phyloP scores from a whole-genome alignment of 768 basidiomycete species.

The Hericium alpestre region DNA sequence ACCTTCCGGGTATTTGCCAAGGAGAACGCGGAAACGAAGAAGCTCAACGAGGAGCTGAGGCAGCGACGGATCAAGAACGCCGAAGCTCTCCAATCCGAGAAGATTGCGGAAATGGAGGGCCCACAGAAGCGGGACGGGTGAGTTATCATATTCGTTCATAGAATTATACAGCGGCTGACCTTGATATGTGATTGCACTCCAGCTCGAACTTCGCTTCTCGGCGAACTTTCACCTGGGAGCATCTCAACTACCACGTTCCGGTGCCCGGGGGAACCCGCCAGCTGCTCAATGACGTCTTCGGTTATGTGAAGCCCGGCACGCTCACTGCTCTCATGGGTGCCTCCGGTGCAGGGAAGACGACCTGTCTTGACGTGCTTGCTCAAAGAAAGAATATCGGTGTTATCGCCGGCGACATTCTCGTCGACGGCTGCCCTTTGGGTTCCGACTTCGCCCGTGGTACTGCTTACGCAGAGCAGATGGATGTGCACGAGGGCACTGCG shows the following conservation, averaged over 20 bases:
- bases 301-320: conserved; percentile 81
- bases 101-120: not conserved
- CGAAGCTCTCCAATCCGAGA: conserved; percentile 11
- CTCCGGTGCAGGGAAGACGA: conserved; percentile 74
- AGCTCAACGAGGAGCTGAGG: conserved; percentile 41
- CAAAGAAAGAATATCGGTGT: conserved; percentile 66
- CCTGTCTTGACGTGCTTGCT: conserved; percentile 63
- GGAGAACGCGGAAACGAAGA: conserved; percentile 42
- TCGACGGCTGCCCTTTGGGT: conserved; percentile 53
- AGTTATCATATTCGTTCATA: not conserved
- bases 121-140: not conserved
- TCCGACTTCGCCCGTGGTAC: conserved; percentile 32
- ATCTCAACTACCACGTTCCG: conserved; percentile 67
- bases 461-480: conserved; percentile 50
- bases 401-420: conserved; percentile 49
- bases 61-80: conserved; percentile 37
- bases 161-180: not conserved
- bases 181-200: not conserved
- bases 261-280: conserved; percentile 47
- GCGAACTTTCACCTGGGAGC: conserved; percentile 75
- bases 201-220: conserved; percentile 8
- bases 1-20: conserved; percentile 44
- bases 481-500: conserved; percentile 72
- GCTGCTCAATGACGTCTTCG: conserved; percentile 65
- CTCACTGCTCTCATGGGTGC: conserved; percentile 85